Percentiles rank a stretch among this genome's conserved stretches.
These are phyloP conservation scores for Globisporangium solare DNA, from an alignment of 352 stramenopile genomes.

Conservation along the genomic window DNA sequence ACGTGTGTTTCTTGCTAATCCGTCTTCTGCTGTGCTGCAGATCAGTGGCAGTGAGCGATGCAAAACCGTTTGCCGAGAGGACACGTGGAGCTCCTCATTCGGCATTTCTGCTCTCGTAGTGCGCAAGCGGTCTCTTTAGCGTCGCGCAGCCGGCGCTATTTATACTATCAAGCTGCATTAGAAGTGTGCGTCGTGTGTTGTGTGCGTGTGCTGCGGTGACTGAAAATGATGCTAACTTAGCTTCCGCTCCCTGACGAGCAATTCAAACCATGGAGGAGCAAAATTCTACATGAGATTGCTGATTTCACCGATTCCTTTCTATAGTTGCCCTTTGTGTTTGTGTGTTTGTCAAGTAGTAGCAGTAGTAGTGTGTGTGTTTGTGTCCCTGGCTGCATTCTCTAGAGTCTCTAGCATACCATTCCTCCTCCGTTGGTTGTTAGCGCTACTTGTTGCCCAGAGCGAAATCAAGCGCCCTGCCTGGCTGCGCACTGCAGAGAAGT, in stretches of 20 bases:
- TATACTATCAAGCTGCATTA: too few species aligned
- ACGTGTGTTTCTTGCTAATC: too few species aligned
- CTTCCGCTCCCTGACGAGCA: slow-evolving; percentile 27
- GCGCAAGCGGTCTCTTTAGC: too few species aligned
- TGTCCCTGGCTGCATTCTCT: slow-evolving; percentile 14
- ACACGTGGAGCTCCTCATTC: too few species aligned
- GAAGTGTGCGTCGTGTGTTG: slow-evolving; percentile 6
- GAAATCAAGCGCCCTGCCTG: slow-evolving; percentile 14
- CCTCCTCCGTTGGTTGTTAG: slow-evolving; percentile 13
- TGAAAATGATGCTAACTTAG: slow-evolving; percentile 32
- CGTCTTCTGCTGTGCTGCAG: too few species aligned
- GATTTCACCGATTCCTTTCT: slow-evolving; percentile 20
- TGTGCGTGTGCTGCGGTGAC: slow-evolving; percentile 2
- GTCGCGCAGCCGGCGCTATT: too few species aligned
- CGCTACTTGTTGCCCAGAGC: slow-evolving; percentile 16
- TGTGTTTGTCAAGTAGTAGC: neutral
- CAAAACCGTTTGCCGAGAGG: too few species aligned
- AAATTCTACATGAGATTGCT: slow-evolving; percentile 56
- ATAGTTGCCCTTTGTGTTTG: too few species aligned
- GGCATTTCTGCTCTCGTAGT: too few species aligned
- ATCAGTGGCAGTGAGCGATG: too few species aligned
- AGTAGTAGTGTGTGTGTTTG: neutral
- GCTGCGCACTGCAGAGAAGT: slow-evolving; percentile 5
- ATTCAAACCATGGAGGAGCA: slow-evolving; percentile 28
- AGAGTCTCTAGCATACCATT: slow-evolving; percentile 17